Evolutionary conservation across 1,284 basidiomycete species (phyloP).

Genomic region (Laetiporus sulphureus): DNA sequence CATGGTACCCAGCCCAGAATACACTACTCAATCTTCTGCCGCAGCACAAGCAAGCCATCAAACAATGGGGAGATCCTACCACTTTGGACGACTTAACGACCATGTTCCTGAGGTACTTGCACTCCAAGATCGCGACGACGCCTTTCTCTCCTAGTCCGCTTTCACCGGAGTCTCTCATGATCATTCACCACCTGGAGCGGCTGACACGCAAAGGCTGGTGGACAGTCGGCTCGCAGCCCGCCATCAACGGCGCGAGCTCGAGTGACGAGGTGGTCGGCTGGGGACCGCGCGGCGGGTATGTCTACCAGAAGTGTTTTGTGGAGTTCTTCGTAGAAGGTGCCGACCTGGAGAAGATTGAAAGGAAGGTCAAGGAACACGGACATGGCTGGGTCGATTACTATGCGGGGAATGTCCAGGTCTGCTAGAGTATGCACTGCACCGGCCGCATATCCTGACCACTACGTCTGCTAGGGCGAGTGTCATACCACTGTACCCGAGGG

Average conservation of each 20-base stretch:
- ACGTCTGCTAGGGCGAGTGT: constrained; percentile 60
- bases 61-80: constrained; percentile 80
- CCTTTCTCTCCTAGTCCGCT: constrained; percentile 90
- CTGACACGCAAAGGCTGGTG: constrained; percentile 82
- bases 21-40: not conserved
- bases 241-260: constrained; percentile 77
- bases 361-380: constrained; percentile 47
- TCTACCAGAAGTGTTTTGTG: constrained; percentile 97
- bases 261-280: constrained; percentile 82
- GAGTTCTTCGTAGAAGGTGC: constrained; percentile 83
- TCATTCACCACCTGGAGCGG: constrained; percentile 72
- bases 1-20: no score
- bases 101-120: constrained; percentile 79
- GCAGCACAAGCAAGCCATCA: constrained; percentile 60
- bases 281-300: constrained; percentile 88
- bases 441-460: not conserved
- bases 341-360: constrained; percentile 62
- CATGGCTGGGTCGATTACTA: constrained; percentile 77
- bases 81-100: constrained; percentile 65
- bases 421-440: not conserved
- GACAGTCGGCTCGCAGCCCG: constrained; percentile 97
- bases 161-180: constrained; percentile 79
- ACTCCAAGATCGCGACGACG: constrained; percentile 64
- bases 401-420: constrained; percentile 69
- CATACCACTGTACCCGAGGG: constrained; percentile 76